Evolutionary conservation across 768 basidiomycete species (phyloP).

Genomic region (Sarcomyxa edulis): DNA sequence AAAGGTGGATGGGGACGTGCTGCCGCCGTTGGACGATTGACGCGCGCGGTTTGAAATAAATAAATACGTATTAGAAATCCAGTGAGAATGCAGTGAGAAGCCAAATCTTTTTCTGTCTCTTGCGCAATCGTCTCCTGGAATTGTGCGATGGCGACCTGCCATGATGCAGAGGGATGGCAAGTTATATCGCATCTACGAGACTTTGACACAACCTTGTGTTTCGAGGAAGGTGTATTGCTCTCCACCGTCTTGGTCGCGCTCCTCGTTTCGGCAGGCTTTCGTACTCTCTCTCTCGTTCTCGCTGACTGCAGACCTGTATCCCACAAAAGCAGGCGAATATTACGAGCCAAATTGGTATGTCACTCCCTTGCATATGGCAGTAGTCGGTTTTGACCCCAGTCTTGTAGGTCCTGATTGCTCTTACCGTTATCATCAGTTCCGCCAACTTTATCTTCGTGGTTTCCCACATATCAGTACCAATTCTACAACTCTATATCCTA

Average conservation of each 20-base stretch:
- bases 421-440: conserved; percentile 43
- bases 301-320: conserved; percentile 25
- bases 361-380: background rate
- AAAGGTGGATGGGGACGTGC: conserved; percentile 46
- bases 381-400: conserved; percentile 1
- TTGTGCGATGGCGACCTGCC: conserved; percentile 38
- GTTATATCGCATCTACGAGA: conserved; percentile 50
- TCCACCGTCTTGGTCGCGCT: conserved; percentile 44
- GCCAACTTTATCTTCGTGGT: conserved; percentile 35
- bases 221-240: conserved; percentile 68
- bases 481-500: conserved; percentile 48
- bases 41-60: too few species aligned
- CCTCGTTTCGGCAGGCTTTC: conserved; percentile 33
- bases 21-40: conserved; percentile 63
- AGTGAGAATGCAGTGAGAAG: too few species aligned
- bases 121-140: conserved; percentile 3
- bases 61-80: too few species aligned
- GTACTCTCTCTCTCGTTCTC: conserved; percentile 24
- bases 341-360: conserved; percentile 67
- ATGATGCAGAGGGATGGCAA: conserved; percentile 61
- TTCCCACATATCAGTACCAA: conserved; percentile 29
- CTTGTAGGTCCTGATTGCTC: conserved; percentile 39
- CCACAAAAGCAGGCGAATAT: conserved; percentile 43
- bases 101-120: too few species aligned
- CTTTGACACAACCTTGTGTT: conserved; percentile 80